Conservation (phyloP, 2,329 filamentous ascomycete species). For the Fusarium sterilihyphosum region DNA sequence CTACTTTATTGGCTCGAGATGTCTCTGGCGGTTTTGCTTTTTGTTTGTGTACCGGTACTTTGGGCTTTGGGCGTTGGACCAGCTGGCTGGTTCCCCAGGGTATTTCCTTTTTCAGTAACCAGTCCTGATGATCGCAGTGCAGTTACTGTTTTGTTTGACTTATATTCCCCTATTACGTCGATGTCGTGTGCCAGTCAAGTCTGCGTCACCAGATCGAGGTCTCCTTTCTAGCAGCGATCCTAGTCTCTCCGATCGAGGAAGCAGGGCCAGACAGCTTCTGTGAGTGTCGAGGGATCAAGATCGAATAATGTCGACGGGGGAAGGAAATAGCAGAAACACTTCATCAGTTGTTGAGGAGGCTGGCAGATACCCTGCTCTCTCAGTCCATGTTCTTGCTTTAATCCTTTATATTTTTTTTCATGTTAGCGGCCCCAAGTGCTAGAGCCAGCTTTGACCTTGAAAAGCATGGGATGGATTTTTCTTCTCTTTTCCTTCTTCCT, state of each 20-base stretch:
- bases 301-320: neutral
- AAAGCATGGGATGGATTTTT: slow-evolving; percentile 19
- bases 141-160: neutral
- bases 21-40: slow-evolving; percentile 25
- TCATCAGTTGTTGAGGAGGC: slow-evolving; percentile 3
- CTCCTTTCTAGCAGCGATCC: slow-evolving; percentile 1
- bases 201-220: slow-evolving; percentile 5
- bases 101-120: slow-evolving; percentile 6
- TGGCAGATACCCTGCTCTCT: neutral
- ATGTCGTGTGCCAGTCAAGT: slow-evolving; percentile 14
- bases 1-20: slow-evolving; percentile 25
- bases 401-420: neutral
- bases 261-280: neutral
- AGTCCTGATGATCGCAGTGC: slow-evolving; percentile 4
- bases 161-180: slow-evolving; percentile 3
- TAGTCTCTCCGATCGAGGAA: neutral
- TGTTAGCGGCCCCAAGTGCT: slow-evolving; percentile 4
- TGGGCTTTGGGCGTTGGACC: neutral
- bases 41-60: slow-evolving; percentile 17
- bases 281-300: neutral
- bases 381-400: neutral
- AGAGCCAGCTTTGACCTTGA: slow-evolving; percentile 5
- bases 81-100: slow-evolving; percentile 15
- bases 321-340: neutral
- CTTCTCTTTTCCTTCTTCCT: slow-evolving; percentile 13